Conservation (phyloP, 2,329 filamentous ascomycete species). For the Epichloe sylvatica region DNA sequence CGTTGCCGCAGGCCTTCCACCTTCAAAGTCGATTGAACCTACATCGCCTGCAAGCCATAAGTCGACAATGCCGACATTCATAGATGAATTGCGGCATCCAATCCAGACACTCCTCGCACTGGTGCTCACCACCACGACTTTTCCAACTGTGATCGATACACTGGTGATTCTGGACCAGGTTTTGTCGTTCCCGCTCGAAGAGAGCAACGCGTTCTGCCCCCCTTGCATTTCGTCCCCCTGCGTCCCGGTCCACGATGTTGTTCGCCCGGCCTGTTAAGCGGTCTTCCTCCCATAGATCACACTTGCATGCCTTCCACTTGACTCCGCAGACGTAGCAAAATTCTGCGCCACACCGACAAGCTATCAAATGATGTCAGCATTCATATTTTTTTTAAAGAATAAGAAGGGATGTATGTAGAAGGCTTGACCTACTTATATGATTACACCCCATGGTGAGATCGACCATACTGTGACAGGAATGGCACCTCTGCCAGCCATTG, state of each 20-base stretch:
- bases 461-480: conserved; percentile 30
- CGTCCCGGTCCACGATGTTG: neutral
- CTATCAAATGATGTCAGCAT: conserved; percentile 11
- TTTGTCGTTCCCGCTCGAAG: neutral
- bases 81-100: conserved; percentile 28
- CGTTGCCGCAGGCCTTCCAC: too few relatives aligned
- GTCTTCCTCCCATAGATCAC: conserved; percentile 24
- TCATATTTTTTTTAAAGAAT: neutral
- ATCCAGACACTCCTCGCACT: conserved; percentile 5
- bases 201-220: neutral
- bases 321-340: conserved; percentile 37
- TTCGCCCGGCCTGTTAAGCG: neutral
- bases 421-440: conserved; percentile 38
- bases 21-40: conserved; percentile 5
- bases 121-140: neutral
- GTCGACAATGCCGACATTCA: conserved; percentile 29
- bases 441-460: conserved; percentile 38
- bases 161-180: conserved; percentile 2
- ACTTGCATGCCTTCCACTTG: conserved; percentile 26
- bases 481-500: conserved; percentile 39
- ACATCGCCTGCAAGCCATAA: conserved; percentile 32
- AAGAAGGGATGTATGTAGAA: neutral
- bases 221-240: neutral
- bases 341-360: conserved; percentile 30
- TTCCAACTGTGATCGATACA: neutral